Conservation (phyloP, 1,284 basidiomycete genomes). For the Mycena citricolor region DNA sequence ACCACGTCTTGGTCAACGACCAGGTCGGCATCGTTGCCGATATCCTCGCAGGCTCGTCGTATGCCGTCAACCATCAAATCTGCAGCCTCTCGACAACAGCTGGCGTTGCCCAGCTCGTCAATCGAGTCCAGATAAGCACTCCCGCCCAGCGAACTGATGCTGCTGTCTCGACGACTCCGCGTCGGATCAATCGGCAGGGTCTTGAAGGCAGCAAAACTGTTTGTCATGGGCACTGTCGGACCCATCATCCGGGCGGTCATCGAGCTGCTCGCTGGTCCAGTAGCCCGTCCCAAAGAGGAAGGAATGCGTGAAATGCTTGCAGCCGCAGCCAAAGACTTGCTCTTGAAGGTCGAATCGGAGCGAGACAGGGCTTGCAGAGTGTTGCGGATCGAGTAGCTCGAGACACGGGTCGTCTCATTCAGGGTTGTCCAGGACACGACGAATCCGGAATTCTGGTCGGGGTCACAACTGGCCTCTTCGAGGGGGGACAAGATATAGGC, state of each 20-base stretch:
- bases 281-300: slow-evolving; percentile 31
- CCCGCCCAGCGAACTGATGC: slow-evolving; percentile 37
- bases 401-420: slow-evolving; percentile 68
- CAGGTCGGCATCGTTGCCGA: slow-evolving; percentile 51
- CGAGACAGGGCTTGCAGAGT: slow-evolving; percentile 38
- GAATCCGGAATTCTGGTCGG: slow-evolving; percentile 85
- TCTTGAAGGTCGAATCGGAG: slow-evolving; percentile 25
- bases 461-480: slow-evolving; percentile 86
- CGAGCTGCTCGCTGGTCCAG: slow-evolving; percentile 31
- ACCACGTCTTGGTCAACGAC: slow-evolving; percentile 75
- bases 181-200: slow-evolving; percentile 69
- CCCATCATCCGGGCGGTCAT: slow-evolving; percentile 28
- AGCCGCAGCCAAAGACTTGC: slow-evolving; percentile 19
- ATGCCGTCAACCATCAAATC: slow-evolving; percentile 74
- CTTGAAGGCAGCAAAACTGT: slow-evolving; percentile 70
- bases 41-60: slow-evolving; percentile 63
- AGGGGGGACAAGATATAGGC: slow-evolving; percentile 89
- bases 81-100: slow-evolving; percentile 75
- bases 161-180: slow-evolving; percentile 51
- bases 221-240: slow-evolving; percentile 19
- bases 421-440: slow-evolving; percentile 70
- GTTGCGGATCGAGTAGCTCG: slow-evolving; percentile 84
- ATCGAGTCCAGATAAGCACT: slow-evolving; percentile 53
- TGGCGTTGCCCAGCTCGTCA: slow-evolving; percentile 59
- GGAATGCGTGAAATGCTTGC: slow-evolving; percentile 21